Evolutionary conservation across 176 grass and related monocot species (phyloP), one percentile per base, ranked within the genome.

Genomic region (Ananas comosus): DNA sequence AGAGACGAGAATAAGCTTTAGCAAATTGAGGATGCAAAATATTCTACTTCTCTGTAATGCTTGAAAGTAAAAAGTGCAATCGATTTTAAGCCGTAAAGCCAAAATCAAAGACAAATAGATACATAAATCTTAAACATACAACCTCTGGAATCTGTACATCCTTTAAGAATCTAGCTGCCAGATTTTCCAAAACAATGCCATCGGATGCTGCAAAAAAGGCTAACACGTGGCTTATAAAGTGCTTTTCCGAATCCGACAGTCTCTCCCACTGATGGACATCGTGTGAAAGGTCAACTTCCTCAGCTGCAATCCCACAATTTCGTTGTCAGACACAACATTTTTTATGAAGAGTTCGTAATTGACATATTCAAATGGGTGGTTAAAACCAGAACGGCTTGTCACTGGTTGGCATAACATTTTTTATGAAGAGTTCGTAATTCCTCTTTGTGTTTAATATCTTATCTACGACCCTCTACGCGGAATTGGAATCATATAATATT

Each of bases 171-270:
- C 51, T 73, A 28, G 57, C 51, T 12, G 67, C 75, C 2, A 71
- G 71, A 63, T 72, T 70, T n/a, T 64, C 65, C 52, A 72, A 22
- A 49, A 65, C 71, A 50, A 75, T 82, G 54, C 42, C 65, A 48
- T 80, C 74, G 6, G 74, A 74, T 0, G 50, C 23, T 0, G 78
- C 52, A 4, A 79, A 50, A 11, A 79, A 78, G 9, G 74, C 66
- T 0, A 88, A 80, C 53, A 85, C 65, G 5, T 80, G 74, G 11
- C 63, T 70, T 1, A 88, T 69, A 3, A 81, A 73, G 68, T 85
- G 70, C 0, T 66, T 10, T 73, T 76, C 17, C 1, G 24, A 69
- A 13, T 1, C 4, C 0, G 57, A 50, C 48, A 87, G 58, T 3
- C 64, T 51, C n/a, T 79, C 50, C 65, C 50, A 74, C 7, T 71